These are phyloP conservation scores for Podosphaera xanthii DNA, from an alignment of 2,329 filamentous ascomycete genomes.

Conservation along the genomic window DNA sequence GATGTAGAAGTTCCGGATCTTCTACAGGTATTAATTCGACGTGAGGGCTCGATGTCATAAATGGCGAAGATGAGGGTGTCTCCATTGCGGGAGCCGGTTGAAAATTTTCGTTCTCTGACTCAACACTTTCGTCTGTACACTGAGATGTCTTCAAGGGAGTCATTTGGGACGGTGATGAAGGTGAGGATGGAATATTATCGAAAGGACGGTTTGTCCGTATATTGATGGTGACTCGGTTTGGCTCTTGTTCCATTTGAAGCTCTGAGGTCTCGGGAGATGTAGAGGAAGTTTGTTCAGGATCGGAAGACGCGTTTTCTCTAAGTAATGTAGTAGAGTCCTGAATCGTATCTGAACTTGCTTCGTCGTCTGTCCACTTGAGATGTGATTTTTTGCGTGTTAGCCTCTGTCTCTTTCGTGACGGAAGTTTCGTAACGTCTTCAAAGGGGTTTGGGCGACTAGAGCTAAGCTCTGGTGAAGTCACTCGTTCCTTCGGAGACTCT, in stretches of 20 bases:
- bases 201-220: slow-evolving; percentile 25
- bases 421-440: slow-evolving; percentile 23
- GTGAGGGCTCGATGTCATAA: slow-evolving; percentile 12
- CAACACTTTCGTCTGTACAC: slow-evolving; percentile 11
- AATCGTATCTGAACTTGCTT: slow-evolving; percentile 3
- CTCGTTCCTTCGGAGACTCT: slow-evolving; percentile 28
- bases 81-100: slow-evolving; percentile 11
- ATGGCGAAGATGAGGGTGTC: slow-evolving; percentile 15
- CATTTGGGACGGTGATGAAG: slow-evolving; percentile 22
- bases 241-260: slow-evolving; percentile 22
- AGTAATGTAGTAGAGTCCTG: slow-evolving; percentile 4
- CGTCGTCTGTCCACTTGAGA: slow-evolving; percentile 26
- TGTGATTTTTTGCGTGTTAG: slow-evolving; percentile 33
- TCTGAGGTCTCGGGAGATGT: slow-evolving; percentile 14
- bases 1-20: slow-evolving; percentile 9
- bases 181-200: slow-evolving; percentile 22
- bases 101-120: slow-evolving; percentile 15
- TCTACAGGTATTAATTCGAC: slow-evolving; percentile 14
- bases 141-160: slow-evolving; percentile 14
- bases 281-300: slow-evolving; percentile 14
- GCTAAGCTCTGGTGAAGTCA: slow-evolving; percentile 37
- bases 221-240: slow-evolving; percentile 38
- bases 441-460: slow-evolving; percentile 42
- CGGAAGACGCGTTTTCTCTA: slow-evolving; percentile 10
- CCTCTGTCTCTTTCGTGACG: slow-evolving; percentile 35